Percentiles rank a stretch among this genome's conserved stretches.
These are phyloP conservation scores for Neurospora tetraspora DNA, from an alignment of 495 filamentous ascomycete species.

Conservation along the genomic window DNA sequence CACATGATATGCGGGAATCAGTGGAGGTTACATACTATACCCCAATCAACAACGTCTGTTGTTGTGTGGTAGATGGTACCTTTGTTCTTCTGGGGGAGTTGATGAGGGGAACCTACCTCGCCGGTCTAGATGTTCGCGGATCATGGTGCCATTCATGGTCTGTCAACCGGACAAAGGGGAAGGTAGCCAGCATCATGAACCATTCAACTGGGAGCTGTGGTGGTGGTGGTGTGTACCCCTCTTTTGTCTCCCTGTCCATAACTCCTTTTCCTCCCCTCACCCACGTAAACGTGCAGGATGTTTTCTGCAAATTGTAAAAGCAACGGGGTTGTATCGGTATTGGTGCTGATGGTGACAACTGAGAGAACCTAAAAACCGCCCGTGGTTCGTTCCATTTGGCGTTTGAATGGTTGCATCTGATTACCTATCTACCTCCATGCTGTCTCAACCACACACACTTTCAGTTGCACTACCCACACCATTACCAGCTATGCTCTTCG, in stretches of 20 bases:
- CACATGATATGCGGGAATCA: constrained; percentile 38
- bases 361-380: background rate
- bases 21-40: constrained; percentile 35
- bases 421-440: background rate
- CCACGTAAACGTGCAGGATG: background rate
- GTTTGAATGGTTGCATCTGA: background rate
- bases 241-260: background rate
- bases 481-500: background rate
- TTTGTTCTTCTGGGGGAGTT: background rate
- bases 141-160: background rate
- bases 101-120: background rate
- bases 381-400: background rate
- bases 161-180: background rate
- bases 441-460: background rate
- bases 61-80: background rate
- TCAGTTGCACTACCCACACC: background rate
- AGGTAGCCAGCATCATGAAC: background rate
- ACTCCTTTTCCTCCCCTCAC: background rate
- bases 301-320: background rate
- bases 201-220: background rate
- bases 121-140: background rate
- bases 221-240: background rate
- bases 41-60: background rate
- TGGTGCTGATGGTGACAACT: background rate
- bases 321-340: background rate